Base-by-base conservation (phyloP, 2,329 filamentous ascomycete species). In the Hymenoscyphus linearis region DNA sequence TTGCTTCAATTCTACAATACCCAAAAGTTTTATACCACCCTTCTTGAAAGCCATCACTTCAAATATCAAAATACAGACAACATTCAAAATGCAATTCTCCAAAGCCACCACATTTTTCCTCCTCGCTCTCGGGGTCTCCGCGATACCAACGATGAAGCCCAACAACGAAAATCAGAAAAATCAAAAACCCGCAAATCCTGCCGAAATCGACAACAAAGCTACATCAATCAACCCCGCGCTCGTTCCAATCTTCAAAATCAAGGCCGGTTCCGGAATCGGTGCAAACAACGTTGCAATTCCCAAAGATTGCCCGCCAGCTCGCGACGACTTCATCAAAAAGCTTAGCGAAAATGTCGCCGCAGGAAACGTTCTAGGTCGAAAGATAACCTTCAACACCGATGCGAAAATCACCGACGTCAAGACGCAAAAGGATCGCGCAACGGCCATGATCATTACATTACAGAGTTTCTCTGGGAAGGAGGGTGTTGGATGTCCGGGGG, bases 401-500 rank as follows among this genome's bases (percentile, higher is more conserved):
- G 40, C 58, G 9, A 52, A 26, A 18, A 55, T 63, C 4, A 57
- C 58, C 26, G 59, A 62, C 44, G 52, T 27, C 1, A 60, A 60
- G 6, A 62, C 64, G 16, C 60, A 61, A 26, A 50, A 62, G 58
- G 25, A 44, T 47, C 57, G 64, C 9, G 64, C 61, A 14, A 65
- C 64, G 18, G 64, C 61, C 7, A 63, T 63, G 61, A 60, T 65
- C 22, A 65, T 65, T n/a, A 63, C 61, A 1, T 5, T 65, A 26
- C 64, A 65, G 53, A 63, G 58, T 18, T 63, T 65, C n/a, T 61
- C 56, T 1, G 63, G 63, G 0, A 47, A 36, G 12, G 63, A 65
- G 55, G 63, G 63, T 14, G 61, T 62, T 18, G 63, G 63, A 7
- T 65, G 63, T 34, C 63, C 63, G 6, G 63, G 53, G 25, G 61